Evolutionary conservation across 441 rosid genomes (phyloP).

Genomic region (Macaranga tanarius): DNA sequence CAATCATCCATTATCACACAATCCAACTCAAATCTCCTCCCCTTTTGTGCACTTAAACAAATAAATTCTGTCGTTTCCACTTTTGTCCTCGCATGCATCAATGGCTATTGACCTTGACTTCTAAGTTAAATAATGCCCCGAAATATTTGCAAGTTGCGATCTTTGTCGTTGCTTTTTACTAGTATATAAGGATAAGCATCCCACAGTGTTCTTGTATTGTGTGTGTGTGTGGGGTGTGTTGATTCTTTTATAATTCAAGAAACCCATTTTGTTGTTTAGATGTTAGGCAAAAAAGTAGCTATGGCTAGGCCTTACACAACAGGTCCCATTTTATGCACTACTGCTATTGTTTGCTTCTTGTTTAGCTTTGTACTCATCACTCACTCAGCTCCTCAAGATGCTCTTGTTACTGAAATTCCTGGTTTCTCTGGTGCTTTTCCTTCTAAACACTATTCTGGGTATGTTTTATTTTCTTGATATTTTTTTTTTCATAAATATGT

Average conservation of each 20-base stretch:
- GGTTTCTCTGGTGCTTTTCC: slow-evolving; percentile 65
- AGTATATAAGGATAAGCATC: neutral
- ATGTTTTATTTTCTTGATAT: slow-evolving; percentile 9
- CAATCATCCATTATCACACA: neutral
- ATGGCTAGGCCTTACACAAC: slow-evolving; percentile 24
- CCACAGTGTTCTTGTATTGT: neutral
- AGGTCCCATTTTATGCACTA: slow-evolving; percentile 10
- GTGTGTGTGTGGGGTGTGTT: neutral
- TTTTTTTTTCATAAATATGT: neutral
- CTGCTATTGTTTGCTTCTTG: slow-evolving; percentile 22
- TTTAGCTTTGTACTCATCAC: slow-evolving; percentile 22
- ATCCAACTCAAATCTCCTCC: no score
- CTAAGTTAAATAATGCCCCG: slow-evolving; percentile 16
- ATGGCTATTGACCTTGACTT: slow-evolving; percentile 21
- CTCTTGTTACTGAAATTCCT: slow-evolving; percentile 60
- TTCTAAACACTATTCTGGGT: slow-evolving; percentile 93
- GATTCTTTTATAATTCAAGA: no score
- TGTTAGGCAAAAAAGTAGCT: neutral
- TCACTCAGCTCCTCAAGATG: slow-evolving; percentile 53
- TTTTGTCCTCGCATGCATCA: neutral
- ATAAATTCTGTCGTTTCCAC: neutral
- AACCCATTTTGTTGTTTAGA: neutral
- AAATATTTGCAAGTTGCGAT: neutral
- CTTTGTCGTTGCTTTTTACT: neutral
- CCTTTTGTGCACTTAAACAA: no score